Evolutionary conservation across 1,284 basidiomycete species (phyloP).

Genomic region (Irpex sp.): DNA sequence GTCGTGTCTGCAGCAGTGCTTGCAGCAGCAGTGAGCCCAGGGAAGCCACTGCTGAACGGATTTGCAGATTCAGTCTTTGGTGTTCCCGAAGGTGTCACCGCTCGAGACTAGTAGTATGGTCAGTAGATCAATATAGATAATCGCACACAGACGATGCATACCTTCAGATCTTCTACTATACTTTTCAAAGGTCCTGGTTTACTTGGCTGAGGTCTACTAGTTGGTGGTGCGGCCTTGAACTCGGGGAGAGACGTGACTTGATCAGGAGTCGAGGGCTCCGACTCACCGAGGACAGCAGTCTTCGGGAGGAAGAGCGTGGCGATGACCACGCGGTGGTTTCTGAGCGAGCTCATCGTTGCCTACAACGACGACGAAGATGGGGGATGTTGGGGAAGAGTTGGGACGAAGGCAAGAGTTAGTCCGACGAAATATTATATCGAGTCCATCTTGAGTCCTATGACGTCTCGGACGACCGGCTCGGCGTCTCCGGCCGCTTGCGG

Average conservation of each 20-base stretch:
- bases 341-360: constrained; percentile 54
- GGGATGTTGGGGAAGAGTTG: constrained; percentile 2
- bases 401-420: background rate
- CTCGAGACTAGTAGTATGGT: constrained; percentile 31
- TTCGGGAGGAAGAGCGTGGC: constrained; percentile 77
- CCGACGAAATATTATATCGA: constrained; percentile 4
- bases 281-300: constrained; percentile 60
- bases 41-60: constrained; percentile 37
- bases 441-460: constrained; percentile 6
- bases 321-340: constrained; percentile 69
- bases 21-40: constrained; percentile 15
- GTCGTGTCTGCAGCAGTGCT: constrained; percentile 11
- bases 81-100: constrained; percentile 34
- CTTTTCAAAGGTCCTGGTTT: constrained; percentile 46
- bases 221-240: constrained; percentile 22
- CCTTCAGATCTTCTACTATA: constrained; percentile 74
- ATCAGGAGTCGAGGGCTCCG: constrained; percentile 43
- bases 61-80: constrained; percentile 35
- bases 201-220: constrained; percentile 12
- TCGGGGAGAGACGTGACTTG: constrained; percentile 16
- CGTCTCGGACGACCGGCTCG: constrained; percentile 2
- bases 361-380: constrained; percentile 5
- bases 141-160: constrained; percentile 32
- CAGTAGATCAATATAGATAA: background rate
- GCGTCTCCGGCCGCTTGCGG: background rate